These are phyloP conservation scores for Metschnikowia rubicola DNA, from an alignment of 805 yeast genomes.

Conservation along the genomic window DNA sequence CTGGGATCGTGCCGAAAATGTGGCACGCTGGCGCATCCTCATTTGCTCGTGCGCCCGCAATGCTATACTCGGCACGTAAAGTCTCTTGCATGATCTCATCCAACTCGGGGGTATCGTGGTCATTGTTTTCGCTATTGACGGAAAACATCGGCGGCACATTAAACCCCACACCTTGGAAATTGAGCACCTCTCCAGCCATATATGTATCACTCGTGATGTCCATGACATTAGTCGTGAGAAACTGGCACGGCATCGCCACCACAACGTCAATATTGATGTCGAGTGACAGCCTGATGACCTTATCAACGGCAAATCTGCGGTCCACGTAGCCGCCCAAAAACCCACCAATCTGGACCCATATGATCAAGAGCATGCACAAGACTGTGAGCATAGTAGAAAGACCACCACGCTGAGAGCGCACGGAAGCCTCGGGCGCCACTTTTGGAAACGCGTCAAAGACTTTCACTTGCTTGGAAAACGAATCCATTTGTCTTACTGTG, in stretches of 20 bases:
- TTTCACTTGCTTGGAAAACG: conserved; percentile 37
- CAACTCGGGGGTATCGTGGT: conserved; percentile 56
- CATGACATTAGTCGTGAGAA: conserved; percentile 66
- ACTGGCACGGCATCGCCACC: conserved; percentile 81
- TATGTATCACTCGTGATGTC: conserved; percentile 78
- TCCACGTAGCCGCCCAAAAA: conserved; percentile 79
- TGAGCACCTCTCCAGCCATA: conserved; percentile 71
- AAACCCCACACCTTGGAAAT: conserved; percentile 62
- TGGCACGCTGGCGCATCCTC: conserved; percentile 79
- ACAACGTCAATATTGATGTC: conserved; percentile 75
- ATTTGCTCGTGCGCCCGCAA: conserved; percentile 38
- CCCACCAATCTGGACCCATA: conserved; percentile 84
- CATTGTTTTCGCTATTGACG: conserved; percentile 43
- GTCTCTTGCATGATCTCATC: conserved; percentile 66
- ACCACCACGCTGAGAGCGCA: conserved; percentile 76
- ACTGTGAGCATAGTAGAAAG: conserved; percentile 62
- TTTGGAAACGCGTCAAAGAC: conserved; percentile 48
- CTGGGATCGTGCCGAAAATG: conserved; percentile 76
- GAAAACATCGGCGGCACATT: conserved; percentile 49
- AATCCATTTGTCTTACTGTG: conserved; percentile 25
- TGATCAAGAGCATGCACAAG: conserved; percentile 58
- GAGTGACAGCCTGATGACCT: conserved; percentile 51
- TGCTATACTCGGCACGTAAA: conserved; percentile 59
- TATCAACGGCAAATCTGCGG: conserved; percentile 75
- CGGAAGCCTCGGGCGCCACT: conserved; percentile 52